Conservation (phyloP, 148 eudicot species). For the Vaccinium corymbosum region DNA sequence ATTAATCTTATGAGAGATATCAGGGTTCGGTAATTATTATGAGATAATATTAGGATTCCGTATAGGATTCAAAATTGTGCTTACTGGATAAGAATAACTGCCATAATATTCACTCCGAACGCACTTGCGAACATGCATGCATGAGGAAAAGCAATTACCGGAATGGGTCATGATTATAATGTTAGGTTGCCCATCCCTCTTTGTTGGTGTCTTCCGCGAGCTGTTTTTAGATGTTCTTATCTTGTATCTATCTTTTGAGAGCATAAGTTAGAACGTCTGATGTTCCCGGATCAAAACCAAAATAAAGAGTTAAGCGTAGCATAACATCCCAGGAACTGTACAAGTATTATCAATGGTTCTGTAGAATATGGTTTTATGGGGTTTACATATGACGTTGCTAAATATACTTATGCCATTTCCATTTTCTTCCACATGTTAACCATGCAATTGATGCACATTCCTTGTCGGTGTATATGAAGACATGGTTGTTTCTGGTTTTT, state of each 20-base stretch:
- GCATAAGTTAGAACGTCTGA: not conserved
- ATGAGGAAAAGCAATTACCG: not conserved
- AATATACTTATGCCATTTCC: not conserved
- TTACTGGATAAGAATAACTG: not conserved
- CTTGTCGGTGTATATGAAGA: not conserved
- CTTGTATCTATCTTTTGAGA: not conserved
- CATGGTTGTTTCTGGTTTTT: constrained; percentile 6
- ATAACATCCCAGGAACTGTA: not conserved
- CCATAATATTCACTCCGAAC: not conserved
- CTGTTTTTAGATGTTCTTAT: not conserved
- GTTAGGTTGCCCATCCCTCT: not conserved
- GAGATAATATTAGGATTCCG: not conserved
- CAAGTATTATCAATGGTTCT: not conserved
- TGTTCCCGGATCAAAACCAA: not conserved
- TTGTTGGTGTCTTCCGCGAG: not conserved
- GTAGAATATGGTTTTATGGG: not conserved
- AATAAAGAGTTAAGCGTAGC: not conserved
- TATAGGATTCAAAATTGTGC: not conserved
- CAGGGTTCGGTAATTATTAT: not conserved
- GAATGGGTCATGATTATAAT: not conserved
- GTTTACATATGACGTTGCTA: not conserved
- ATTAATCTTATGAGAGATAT: not conserved
- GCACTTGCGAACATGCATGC: not conserved
- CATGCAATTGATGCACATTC: not conserved
- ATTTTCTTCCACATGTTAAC: not conserved